These are phyloP conservation scores for Schizophyllum amplum DNA, from an alignment of 1,284 basidiomycete genomes.

Conservation along the genomic window DNA sequence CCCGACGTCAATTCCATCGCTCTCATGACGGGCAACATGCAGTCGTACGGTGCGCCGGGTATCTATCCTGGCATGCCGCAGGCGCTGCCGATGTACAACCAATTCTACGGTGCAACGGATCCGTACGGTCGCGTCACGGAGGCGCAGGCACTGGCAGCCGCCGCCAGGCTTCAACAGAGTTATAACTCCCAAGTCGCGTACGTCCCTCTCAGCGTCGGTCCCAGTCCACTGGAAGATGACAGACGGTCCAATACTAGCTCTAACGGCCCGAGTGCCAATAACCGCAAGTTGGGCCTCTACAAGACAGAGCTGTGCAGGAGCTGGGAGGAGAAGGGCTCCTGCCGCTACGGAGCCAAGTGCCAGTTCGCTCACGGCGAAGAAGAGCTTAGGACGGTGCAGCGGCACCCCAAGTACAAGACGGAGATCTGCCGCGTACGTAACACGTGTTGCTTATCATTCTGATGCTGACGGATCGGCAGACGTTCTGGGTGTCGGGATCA, in stretches of 20 bases:
- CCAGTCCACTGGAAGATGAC: not conserved
- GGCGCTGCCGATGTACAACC: too few relatives aligned
- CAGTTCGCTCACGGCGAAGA: slow-evolving; percentile 89
- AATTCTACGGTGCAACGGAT: too few relatives aligned
- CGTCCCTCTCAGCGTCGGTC: not conserved
- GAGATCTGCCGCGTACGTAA: slow-evolving; percentile 77
- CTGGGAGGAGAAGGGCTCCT: slow-evolving; percentile 90
- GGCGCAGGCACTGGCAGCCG: slow-evolving; percentile 9
- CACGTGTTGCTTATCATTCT: slow-evolving; percentile 8
- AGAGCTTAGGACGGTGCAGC: slow-evolving; percentile 70
- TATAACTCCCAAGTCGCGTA: not conserved
- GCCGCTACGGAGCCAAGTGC: slow-evolving; percentile 80
- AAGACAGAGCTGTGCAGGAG: slow-evolving; percentile 89
- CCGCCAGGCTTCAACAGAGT: not conserved
- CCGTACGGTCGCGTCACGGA: slow-evolving; percentile 30
- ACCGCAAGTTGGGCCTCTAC: slow-evolving; percentile 81
- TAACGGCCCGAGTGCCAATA: slow-evolving; percentile 76
- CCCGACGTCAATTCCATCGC: too few relatives aligned
- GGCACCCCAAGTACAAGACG: slow-evolving; percentile 92
- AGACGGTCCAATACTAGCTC: slow-evolving; percentile 17
- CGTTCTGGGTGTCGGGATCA: slow-evolving; percentile 86
- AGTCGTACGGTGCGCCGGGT: too few relatives aligned
- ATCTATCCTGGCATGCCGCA: too few relatives aligned
- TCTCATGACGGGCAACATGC: too few relatives aligned
- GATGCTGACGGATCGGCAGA: slow-evolving; percentile 33